Evolutionary conservation across 495 filamentous ascomycete genomes (phyloP).

Genomic region (Xylaria sp.): DNA sequence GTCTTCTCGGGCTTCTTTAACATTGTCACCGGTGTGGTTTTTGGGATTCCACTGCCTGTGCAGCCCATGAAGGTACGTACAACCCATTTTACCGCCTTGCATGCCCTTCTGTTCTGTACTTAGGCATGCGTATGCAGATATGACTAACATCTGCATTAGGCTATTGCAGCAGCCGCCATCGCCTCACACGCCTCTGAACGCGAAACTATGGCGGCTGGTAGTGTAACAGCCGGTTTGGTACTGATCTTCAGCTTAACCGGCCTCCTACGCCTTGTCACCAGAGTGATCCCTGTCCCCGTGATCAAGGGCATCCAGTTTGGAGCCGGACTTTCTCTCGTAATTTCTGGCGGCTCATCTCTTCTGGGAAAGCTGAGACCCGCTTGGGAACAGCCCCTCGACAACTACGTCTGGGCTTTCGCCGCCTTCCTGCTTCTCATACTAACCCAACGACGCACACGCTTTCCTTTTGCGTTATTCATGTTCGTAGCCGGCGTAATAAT

Average conservation of each 20-base stretch:
- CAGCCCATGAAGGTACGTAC: conserved; percentile 77
- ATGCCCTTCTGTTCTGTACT: background rate
- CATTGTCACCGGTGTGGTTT: conserved; percentile 77
- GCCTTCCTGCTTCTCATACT: conserved; percentile 73
- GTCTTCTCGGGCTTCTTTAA: conserved; percentile 89
- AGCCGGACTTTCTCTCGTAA: conserved; percentile 79
- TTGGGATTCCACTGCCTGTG: conserved; percentile 86
- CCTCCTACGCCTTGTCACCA: conserved; percentile 70
- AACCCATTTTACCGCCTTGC: background rate
- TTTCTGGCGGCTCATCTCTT: conserved; percentile 72
- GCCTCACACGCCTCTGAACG: conserved; percentile 66
- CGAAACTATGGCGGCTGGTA: conserved; percentile 78
- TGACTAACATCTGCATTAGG: conserved; percentile 56
- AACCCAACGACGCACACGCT: conserved; percentile 61
- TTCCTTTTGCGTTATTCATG: conserved; percentile 79
- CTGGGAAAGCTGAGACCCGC: conserved; percentile 59
- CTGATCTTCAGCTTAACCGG: conserved; percentile 79
- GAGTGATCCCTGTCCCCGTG: conserved; percentile 80
- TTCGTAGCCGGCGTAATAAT: conserved; percentile 70
- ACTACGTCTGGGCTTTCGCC: conserved; percentile 71
- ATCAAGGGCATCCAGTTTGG: conserved; percentile 95
- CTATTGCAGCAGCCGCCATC: conserved; percentile 87
- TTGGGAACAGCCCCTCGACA: conserved; percentile 70
- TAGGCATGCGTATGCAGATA: conserved; percentile 16
- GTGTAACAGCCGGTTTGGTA: conserved; percentile 74